Conservation (phyloP, 2,329 filamentous ascomycete species). For the Aspergillus sp. region DNA sequence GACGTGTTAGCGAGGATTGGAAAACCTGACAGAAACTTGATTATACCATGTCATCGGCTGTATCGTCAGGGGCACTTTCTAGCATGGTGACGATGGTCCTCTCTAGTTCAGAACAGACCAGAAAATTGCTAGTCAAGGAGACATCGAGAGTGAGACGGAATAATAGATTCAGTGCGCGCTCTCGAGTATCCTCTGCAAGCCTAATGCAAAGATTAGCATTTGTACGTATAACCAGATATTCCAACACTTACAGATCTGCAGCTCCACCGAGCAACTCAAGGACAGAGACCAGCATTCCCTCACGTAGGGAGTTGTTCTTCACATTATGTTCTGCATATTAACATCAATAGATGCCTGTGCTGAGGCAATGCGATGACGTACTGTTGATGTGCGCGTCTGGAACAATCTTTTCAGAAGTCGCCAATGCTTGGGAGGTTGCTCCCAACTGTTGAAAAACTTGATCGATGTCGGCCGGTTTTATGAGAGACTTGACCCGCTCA, state of each 20-base stretch:
- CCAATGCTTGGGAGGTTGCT: conserved; percentile 52
- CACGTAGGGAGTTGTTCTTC: conserved; percentile 19
- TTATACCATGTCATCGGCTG: conserved; percentile 27
- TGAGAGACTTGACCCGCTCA: conserved; percentile 35
- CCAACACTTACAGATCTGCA: conserved; percentile 32
- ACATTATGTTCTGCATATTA: conserved; percentile 15
- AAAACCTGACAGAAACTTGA: neutral
- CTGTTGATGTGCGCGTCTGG: conserved; percentile 28
- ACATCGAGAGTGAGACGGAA: conserved; percentile 43
- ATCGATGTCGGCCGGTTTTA: conserved; percentile 46
- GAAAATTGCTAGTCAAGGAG: conserved; percentile 31
- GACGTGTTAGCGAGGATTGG: conserved; percentile 13
- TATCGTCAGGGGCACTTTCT: conserved; percentile 26
- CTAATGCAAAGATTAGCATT: conserved; percentile 27
- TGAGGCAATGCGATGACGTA: conserved; percentile 12
- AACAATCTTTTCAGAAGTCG: conserved; percentile 29
- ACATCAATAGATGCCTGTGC: conserved; percentile 1
- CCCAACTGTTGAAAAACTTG: conserved; percentile 62
- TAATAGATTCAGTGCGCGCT: conserved; percentile 35
- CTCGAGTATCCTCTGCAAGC: conserved; percentile 35
- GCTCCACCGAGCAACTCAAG: conserved; percentile 36
- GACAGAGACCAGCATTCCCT: conserved; percentile 34
- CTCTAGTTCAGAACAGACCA: conserved; percentile 37
- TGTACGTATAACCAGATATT: neutral
- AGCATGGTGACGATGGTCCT: conserved; percentile 35